Evolutionary conservation across 306 rosid species (phyloP).

Genomic region (Corylus heterophylla): DNA sequence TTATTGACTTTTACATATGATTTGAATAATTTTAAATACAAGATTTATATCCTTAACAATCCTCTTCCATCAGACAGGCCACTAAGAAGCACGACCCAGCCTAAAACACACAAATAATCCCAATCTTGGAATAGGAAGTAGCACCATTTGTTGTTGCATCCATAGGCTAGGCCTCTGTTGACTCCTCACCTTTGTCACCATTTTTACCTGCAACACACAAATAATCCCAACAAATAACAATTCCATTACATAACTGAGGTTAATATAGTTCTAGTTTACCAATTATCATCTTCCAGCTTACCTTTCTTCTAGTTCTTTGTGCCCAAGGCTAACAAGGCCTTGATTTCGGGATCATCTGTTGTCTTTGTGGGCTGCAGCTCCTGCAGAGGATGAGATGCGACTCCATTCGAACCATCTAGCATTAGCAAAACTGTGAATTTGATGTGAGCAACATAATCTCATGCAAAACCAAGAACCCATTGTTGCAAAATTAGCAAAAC

Average conservation of each 20-base stretch:
- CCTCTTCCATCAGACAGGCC: no score
- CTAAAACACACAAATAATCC: no score
- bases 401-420: no score
- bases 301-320: conserved; percentile 44
- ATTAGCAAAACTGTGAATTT: no score
- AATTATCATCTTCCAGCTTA: conserved; percentile 17
- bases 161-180: conserved; percentile 61
- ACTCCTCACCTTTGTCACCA: conserved; percentile 70
- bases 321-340: no score
- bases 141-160: conserved; percentile 55
- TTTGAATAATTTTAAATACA: no score
- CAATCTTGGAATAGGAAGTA: conserved; percentile 45
- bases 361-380: no score
- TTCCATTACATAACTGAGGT: not conserved
- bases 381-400: no score
- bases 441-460: conserved; percentile 77
- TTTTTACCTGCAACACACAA: conserved; percentile 60
- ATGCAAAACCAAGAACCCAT: conserved; percentile 45
- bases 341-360: no score
- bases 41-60: no score
- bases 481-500: not conserved
- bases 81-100: no score
- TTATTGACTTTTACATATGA: no score
- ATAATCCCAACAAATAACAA: not conserved
- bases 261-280: not conserved